phyloP scores from a whole-genome alignment of 345 rosid genomes.

The Citrus reticulata region DNA sequence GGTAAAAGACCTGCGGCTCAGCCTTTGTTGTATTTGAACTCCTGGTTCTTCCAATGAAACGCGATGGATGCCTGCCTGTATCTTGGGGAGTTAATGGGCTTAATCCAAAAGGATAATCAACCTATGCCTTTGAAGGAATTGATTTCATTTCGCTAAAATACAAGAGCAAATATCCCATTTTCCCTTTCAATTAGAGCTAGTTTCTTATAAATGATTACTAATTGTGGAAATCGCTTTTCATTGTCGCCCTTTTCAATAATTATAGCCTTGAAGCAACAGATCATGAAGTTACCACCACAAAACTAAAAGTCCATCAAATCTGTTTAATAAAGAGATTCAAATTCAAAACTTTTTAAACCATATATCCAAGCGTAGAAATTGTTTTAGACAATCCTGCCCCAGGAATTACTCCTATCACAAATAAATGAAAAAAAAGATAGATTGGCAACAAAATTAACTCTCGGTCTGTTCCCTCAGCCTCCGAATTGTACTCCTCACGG shows the following conservation, averaged over 20 bases:
- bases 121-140: background rate
- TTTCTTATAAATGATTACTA: too few relatives aligned
- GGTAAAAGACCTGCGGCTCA: constrained; percentile 21
- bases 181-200: too few relatives aligned
- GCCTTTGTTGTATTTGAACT: constrained; percentile 15
- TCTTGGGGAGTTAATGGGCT: too few relatives aligned
- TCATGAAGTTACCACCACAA: too few relatives aligned
- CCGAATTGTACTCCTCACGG: constrained; percentile 66
- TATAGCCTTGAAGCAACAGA: too few relatives aligned
- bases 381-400: background rate
- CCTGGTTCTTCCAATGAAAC: background rate
- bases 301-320: background rate
- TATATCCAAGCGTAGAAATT: background rate
- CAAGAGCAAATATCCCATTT: too few relatives aligned
- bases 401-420: background rate
- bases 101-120: background rate
- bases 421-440: background rate
- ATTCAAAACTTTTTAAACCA: background rate
- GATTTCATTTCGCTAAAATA: too few relatives aligned
- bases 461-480: constrained; percentile 75
- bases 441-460: constrained; percentile 24
- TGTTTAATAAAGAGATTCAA: background rate
- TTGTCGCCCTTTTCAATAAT: too few relatives aligned
- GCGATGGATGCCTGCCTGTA: background rate
- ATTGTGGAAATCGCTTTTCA: too few relatives aligned